phyloP scores from a whole-genome alignment of 2,329 filamentous ascomycete species.

The Geosmithia putterillii region DNA sequence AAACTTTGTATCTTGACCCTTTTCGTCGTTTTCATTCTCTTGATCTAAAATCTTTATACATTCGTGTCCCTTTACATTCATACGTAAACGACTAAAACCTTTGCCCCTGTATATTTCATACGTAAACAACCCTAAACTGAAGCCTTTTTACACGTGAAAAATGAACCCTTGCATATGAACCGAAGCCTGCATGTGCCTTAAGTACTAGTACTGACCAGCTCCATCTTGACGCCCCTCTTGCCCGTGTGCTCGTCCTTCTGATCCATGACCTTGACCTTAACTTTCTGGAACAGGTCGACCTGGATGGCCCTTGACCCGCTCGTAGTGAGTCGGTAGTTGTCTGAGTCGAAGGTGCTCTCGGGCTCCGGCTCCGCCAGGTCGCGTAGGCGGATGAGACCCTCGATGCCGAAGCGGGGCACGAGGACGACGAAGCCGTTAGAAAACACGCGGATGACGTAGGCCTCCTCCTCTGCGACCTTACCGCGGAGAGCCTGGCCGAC shows the following conservation, averaged over 20 bases:
- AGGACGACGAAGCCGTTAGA: slow-evolving; percentile 96
- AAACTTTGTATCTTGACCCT: neutral
- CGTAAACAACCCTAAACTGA: too few species aligned
- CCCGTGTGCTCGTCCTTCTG: slow-evolving; percentile 92
- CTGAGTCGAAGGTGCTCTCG: slow-evolving; percentile 71
- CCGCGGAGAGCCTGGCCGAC: slow-evolving; percentile 91
- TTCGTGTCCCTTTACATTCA: neutral
- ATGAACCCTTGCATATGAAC: too few species aligned
- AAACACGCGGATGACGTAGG: slow-evolving; percentile 94
- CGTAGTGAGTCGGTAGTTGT: slow-evolving; percentile 65
- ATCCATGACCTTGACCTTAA: slow-evolving; percentile 79
- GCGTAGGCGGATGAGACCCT: slow-evolving; percentile 75
- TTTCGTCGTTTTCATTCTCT: neutral
- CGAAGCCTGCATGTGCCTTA: too few species aligned
- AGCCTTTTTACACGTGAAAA: too few species aligned
- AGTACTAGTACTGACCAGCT: slow-evolving; percentile 42
- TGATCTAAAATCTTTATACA: neutral
- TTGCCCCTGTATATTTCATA: neutral
- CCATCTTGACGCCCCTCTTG: slow-evolving; percentile 80
- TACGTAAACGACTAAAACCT: neutral
- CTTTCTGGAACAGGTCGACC: slow-evolving; percentile 85
- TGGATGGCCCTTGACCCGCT: slow-evolving; percentile 40
- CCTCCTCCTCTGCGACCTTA: slow-evolving; percentile 66
- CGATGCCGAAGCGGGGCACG: slow-evolving; percentile 89
- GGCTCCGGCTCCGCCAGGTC: slow-evolving; percentile 72